A percentile compares a stretch with the other conserved stretches of the same genome.
These are phyloP conservation scores for Eleusine coracana DNA, from an alignment of 176 grass and related monocot genomes.

Conservation along the genomic window DNA sequence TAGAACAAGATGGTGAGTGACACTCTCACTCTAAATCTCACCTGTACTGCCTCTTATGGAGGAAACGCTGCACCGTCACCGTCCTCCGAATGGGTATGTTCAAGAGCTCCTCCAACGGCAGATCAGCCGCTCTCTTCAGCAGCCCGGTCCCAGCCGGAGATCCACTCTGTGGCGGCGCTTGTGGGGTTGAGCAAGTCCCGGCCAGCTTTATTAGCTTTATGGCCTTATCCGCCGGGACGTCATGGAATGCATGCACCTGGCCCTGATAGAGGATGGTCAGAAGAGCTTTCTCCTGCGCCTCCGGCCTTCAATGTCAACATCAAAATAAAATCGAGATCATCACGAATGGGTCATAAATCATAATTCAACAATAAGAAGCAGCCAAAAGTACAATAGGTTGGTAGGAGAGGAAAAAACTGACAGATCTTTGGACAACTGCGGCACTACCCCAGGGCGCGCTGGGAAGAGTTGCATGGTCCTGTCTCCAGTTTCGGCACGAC, in stretches of 20 bases:
- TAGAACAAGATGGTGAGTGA: too few species aligned
- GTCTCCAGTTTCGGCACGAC: not conserved
- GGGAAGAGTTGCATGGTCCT: too few species aligned
- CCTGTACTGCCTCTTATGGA: too few species aligned
- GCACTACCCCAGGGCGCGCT: too few species aligned
- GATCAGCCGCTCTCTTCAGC: too few species aligned
- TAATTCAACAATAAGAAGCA: too few species aligned
- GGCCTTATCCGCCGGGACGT: not conserved
- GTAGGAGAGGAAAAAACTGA: not conserved
- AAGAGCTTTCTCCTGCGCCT: not conserved
- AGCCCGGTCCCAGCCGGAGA: too few species aligned
- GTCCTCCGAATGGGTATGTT: too few species aligned
- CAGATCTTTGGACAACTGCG: not conserved
- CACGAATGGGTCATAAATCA: not conserved
- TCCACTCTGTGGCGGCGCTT: too few species aligned
- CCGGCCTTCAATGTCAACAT: not conserved
- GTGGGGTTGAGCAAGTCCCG: not conserved
- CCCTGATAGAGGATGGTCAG: conserved; percentile 17
- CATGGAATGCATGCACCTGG: not conserved
- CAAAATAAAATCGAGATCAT: not conserved
- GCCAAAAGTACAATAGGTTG: not conserved
- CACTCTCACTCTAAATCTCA: too few species aligned
- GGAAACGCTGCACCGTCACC: too few species aligned
- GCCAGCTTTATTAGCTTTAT: not conserved
- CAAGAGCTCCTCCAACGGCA: too few species aligned